phyloP scores from a whole-genome alignment of 2,329 filamentous ascomycete species.

The Penicillium sp. region DNA sequence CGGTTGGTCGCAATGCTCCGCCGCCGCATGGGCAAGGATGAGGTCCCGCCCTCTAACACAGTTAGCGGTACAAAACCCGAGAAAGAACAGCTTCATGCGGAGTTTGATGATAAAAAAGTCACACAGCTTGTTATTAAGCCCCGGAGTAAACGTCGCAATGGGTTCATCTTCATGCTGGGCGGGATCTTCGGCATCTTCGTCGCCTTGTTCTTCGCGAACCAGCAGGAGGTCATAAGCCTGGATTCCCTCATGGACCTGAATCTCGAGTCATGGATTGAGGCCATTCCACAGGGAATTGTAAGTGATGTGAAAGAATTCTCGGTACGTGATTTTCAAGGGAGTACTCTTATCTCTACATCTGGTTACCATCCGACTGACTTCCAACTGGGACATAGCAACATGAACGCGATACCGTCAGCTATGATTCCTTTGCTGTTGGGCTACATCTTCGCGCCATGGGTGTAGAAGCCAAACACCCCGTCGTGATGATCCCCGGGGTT shows the following conservation, averaged over 20 bases:
- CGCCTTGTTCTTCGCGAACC: slow-evolving; percentile 85
- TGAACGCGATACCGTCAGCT: slow-evolving; percentile 83
- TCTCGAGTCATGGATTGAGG: slow-evolving; percentile 83
- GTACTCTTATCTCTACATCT: slow-evolving; percentile 1
- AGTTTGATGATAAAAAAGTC: slow-evolving; percentile 20
- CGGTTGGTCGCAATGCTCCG: slow-evolving; percentile 38
- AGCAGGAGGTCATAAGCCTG: slow-evolving; percentile 84
- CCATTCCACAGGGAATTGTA: slow-evolving; percentile 79
- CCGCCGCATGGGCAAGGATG: slow-evolving; percentile 43
- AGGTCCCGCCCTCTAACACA: slow-evolving; percentile 24
- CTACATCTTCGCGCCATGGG: slow-evolving; percentile 79
- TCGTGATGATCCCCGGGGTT: slow-evolving; percentile 96
- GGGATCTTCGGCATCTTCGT: slow-evolving; percentile 86
- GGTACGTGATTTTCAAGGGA: slow-evolving; percentile 50
- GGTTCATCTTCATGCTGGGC: slow-evolving; percentile 82
- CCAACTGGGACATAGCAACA: slow-evolving; percentile 56
- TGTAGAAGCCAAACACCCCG: slow-evolving; percentile 75
- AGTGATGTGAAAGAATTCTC: slow-evolving; percentile 83
- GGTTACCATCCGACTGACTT: slow-evolving; percentile 12
- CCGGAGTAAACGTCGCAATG: slow-evolving; percentile 69
- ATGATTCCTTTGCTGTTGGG: slow-evolving; percentile 92
- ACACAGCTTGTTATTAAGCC: slow-evolving; percentile 39
- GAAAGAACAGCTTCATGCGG: slow-evolving; percentile 22
- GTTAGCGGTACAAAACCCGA: slow-evolving; percentile 19
- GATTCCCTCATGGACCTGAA: slow-evolving; percentile 70